Conservation (phyloP, 148 eudicot species). For the Rhododendron williamsianum region DNA sequence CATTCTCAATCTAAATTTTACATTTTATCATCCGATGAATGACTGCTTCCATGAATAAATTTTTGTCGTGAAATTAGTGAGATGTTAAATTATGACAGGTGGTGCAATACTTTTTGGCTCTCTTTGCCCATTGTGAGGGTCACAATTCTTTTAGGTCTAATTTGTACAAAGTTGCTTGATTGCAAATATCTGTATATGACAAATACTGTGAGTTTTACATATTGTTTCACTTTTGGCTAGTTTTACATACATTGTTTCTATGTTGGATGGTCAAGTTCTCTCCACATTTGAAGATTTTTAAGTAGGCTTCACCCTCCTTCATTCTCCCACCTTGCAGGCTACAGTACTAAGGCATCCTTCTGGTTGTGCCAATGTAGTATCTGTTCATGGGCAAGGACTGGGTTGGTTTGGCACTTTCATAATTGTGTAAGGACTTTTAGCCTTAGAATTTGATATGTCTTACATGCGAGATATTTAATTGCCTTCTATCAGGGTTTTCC, state of each 20-base stretch:
- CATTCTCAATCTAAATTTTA: background rate
- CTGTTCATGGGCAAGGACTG: slow-evolving; percentile 49
- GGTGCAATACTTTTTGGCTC: background rate
- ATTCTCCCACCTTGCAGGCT: slow-evolving; percentile 35
- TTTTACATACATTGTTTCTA: background rate
- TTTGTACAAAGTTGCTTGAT: background rate
- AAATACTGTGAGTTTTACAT: background rate
- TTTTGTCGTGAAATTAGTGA: background rate
- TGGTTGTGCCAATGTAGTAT: slow-evolving; percentile 67
- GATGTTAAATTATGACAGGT: background rate
- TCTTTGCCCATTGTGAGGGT: background rate
- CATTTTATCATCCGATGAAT: background rate
- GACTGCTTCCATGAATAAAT: background rate
- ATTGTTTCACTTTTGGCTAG: background rate
- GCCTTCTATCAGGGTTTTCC: background rate
- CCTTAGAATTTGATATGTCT: background rate
- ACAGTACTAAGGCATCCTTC: slow-evolving; percentile 76
- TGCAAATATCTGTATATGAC: background rate
- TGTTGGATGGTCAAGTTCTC: background rate
- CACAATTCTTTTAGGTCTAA: background rate
- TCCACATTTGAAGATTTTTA: background rate
- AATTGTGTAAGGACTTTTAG: slow-evolving; percentile 44
- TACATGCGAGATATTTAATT: background rate
- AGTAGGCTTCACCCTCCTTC: background rate
- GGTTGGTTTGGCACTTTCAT: slow-evolving; percentile 80